Percentiles rank a stretch among this genome's conserved stretches.
phyloP scores from a whole-genome alignment of 768 basidiomycete species.

The Leucocoprinus leucothites region DNA sequence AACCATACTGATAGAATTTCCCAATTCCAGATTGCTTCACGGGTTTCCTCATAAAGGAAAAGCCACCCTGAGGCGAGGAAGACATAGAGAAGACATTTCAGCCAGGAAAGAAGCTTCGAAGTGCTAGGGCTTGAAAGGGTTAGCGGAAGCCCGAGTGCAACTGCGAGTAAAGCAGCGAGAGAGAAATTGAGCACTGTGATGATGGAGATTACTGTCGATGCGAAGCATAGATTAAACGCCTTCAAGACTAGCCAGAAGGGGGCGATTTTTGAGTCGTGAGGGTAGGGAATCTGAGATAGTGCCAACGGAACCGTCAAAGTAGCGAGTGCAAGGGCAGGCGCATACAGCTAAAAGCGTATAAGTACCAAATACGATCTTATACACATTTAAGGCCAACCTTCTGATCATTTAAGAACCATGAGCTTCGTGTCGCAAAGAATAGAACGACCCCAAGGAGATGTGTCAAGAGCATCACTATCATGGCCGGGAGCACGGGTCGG shows the following conservation, averaged over 20 bases:
- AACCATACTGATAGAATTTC: slow-evolving; percentile 80
- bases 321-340: slow-evolving; percentile 5
- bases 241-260: slow-evolving; percentile 55
- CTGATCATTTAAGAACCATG: slow-evolving; percentile 39
- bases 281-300: slow-evolving; percentile 27
- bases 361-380: not conserved
- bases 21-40: slow-evolving; percentile 70
- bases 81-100: slow-evolving; percentile 37
- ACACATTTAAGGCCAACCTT: slow-evolving; percentile 31
- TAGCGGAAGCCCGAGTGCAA: slow-evolving; percentile 67
- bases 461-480: slow-evolving; percentile 53
- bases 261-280: slow-evolving; percentile 24
- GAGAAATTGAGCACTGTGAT: slow-evolving; percentile 92
- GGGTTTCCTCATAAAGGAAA: slow-evolving; percentile 39
- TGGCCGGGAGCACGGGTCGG: slow-evolving; percentile 51
- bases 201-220: slow-evolving; percentile 83
- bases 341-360: slow-evolving; percentile 3
- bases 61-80: slow-evolving; percentile 59
- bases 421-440: slow-evolving; percentile 45
- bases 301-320: slow-evolving; percentile 29
- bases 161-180: slow-evolving; percentile 69
- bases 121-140: slow-evolving; percentile 35
- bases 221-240: slow-evolving; percentile 73
- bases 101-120: slow-evolving; percentile 19
- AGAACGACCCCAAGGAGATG: slow-evolving; percentile 52